Conservation (phyloP, 108 stramenopile species). For the Thalassiosira profunda region DNA sequence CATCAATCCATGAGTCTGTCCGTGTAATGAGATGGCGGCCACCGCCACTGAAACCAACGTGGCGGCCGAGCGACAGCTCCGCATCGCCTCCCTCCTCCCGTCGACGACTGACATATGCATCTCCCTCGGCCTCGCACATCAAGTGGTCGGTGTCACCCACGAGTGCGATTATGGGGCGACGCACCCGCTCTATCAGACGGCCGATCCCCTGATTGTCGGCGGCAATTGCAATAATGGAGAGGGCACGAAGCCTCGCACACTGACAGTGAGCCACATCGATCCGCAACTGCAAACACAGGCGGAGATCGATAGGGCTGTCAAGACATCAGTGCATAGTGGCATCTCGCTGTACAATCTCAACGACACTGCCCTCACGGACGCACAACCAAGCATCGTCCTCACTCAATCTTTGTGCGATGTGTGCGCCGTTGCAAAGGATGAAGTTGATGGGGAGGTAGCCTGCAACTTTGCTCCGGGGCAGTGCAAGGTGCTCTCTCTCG, state of each 20-base stretch:
- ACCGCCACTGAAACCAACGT: no score
- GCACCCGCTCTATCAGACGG: slow-evolving; percentile 42
- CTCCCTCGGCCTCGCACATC: slow-evolving; percentile 59
- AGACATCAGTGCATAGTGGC: slow-evolving; percentile 47
- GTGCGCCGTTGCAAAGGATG: slow-evolving; percentile 75
- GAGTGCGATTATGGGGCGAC: slow-evolving; percentile 59
- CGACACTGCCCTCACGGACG: slow-evolving; percentile 22
- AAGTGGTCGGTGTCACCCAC: slow-evolving; percentile 80
- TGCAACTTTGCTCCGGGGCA: slow-evolving; percentile 16
- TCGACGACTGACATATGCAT: slow-evolving; percentile 84
- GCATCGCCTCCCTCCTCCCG: slow-evolving; percentile 75
- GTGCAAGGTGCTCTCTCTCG: slow-evolving; percentile 62
- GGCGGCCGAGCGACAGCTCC: no score
- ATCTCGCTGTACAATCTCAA: slow-evolving; percentile 24
- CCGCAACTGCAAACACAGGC: slow-evolving; percentile 17
- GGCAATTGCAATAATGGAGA: slow-evolving; percentile 11
- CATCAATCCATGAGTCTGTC: no score
- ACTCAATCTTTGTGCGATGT: slow-evolving; percentile 94
- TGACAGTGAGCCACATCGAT: slow-evolving; percentile 51
- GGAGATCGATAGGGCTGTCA: slow-evolving; percentile 62
- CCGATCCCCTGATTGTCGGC: slow-evolving; percentile 19
- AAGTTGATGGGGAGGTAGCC: slow-evolving; percentile 45
- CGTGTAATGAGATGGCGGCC: no score
- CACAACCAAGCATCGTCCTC: slow-evolving; percentile 75
- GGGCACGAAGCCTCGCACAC: slow-evolving; percentile 10